These are phyloP conservation scores for Xylaria sp. DNA, from an alignment of 2,329 filamentous ascomycete species.

Conservation along the genomic window DNA sequence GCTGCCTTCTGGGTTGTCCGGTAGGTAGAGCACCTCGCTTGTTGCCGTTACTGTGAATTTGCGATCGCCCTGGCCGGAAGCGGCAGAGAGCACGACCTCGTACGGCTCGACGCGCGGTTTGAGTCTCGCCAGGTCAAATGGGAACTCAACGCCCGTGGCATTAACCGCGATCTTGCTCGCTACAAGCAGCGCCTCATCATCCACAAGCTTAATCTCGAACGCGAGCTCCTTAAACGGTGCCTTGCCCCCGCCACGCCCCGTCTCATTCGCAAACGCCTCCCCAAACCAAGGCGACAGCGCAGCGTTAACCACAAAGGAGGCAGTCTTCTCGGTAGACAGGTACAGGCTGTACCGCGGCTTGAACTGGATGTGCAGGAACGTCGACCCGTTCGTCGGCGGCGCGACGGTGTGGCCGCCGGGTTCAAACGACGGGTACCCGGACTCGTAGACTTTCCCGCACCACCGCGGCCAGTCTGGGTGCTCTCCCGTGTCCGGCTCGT, in stretches of 20 bases:
- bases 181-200: slow-evolving; percentile 49
- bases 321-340: slow-evolving; percentile 54
- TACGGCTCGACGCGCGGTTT: slow-evolving; percentile 54
- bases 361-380: slow-evolving; percentile 57
- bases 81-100: slow-evolving; percentile 53
- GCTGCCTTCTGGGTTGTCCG: slow-evolving; percentile 57
- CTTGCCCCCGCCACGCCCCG: slow-evolving; percentile 36
- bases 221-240: slow-evolving; percentile 46
- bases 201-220: slow-evolving; percentile 54
- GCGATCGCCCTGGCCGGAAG: slow-evolving; percentile 47
- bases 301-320: slow-evolving; percentile 58
- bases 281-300: slow-evolving; percentile 56
- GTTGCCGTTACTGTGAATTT: slow-evolving; percentile 53
- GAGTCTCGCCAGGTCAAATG: slow-evolving; percentile 53
- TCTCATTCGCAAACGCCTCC: slow-evolving; percentile 50
- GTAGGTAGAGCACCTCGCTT: slow-evolving; percentile 56
- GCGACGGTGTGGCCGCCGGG: slow-evolving; percentile 57
- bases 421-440: slow-evolving; percentile 57
- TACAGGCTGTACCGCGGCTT: slow-evolving; percentile 60
- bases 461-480: slow-evolving; percentile 58
- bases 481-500: slow-evolving; percentile 51
- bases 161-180: slow-evolving; percentile 51
- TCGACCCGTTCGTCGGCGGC: slow-evolving; percentile 49
- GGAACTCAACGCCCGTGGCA: slow-evolving; percentile 51
- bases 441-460: slow-evolving; percentile 61